Evolutionary conservation across 345 rosid genomes (phyloP).

Genomic region (Aquilaria yunnanensis): DNA sequence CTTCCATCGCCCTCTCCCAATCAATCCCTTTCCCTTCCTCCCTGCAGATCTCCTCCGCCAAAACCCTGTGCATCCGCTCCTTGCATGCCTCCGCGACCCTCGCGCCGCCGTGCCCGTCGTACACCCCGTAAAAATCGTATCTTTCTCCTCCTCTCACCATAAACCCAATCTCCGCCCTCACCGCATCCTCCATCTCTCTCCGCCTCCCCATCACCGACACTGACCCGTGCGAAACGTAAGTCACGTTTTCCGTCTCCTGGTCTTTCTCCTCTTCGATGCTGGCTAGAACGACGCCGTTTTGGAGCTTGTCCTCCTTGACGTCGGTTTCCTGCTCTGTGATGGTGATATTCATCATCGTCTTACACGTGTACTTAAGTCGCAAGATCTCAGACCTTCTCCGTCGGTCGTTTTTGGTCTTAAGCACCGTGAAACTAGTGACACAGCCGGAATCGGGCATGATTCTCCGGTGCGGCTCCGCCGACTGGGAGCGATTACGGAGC

Average conservation of each 20-base stretch:
- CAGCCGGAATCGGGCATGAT: constrained; percentile 13
- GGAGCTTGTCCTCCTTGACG: constrained; percentile 7
- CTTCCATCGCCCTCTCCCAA: constrained; percentile 51
- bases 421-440: constrained; percentile 12
- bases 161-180: constrained; percentile 42
- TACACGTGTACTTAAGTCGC: constrained; percentile 24
- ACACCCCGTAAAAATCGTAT: constrained; percentile 56
- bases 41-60: constrained; percentile 27
- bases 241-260: background rate
- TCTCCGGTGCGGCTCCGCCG: background rate
- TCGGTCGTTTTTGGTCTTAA: constrained; percentile 16
- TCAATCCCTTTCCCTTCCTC: constrained; percentile 15
- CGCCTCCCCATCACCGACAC: constrained; percentile 61
- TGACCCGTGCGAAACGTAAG: constrained; percentile 27
- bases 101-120: constrained; percentile 70
- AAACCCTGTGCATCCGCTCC: constrained; percentile 44
- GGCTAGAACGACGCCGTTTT: constrained; percentile 18
- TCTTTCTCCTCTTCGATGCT: constrained; percentile 14
- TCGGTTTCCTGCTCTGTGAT: background rate
- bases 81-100: constrained; percentile 55
- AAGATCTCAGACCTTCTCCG: constrained; percentile 30
- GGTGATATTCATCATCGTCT: constrained; percentile 10
- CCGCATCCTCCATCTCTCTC: constrained; percentile 64
- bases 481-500: background rate
- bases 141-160: constrained; percentile 13